These are phyloP conservation scores for Ceratocystis eucalypticola DNA, from an alignment of 2,329 filamentous ascomycete genomes.

Conservation along the genomic window DNA sequence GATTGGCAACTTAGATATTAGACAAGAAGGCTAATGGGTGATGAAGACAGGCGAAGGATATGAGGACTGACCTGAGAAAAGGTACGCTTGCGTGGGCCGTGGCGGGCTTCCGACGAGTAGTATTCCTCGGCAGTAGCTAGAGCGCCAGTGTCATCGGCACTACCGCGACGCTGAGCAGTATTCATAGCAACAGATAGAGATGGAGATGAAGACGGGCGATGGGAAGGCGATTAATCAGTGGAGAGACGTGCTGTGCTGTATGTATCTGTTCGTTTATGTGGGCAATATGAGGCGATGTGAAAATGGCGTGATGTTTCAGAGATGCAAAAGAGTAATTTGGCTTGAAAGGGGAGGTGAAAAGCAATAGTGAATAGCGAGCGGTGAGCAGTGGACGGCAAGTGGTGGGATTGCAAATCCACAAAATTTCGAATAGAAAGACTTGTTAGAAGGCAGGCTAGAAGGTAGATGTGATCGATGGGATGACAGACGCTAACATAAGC, in stretches of 20 bases:
- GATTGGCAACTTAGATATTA: neutral
- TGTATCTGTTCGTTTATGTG: neutral
- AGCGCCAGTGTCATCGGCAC: constrained; percentile 35
- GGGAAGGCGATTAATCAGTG: too few species aligned
- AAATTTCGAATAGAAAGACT: too few species aligned
- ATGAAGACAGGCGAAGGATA: neutral
- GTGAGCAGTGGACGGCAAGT: too few species aligned
- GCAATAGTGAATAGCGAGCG: too few species aligned
- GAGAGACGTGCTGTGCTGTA: neutral
- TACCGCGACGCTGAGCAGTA: constrained; percentile 24
- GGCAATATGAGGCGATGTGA: too few species aligned
- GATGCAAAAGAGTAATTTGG: too few species aligned
- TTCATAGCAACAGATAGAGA: constrained; percentile 7
- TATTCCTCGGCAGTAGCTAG: constrained; percentile 47
- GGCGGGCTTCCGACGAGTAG: constrained; percentile 43
- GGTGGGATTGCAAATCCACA: too few species aligned
- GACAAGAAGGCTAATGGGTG: neutral
- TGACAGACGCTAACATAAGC: too few species aligned
- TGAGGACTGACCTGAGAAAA: constrained; percentile 38
- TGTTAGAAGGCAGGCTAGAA: too few species aligned
- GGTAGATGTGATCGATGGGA: too few species aligned
- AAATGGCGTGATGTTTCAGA: too few species aligned
- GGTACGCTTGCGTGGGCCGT: constrained; percentile 40
- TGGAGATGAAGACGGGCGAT: neutral
- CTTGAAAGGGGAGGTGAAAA: too few species aligned